Conservation (phyloP, 2,329 filamentous ascomycete species). For the Cladosporium oxysporum region DNA sequence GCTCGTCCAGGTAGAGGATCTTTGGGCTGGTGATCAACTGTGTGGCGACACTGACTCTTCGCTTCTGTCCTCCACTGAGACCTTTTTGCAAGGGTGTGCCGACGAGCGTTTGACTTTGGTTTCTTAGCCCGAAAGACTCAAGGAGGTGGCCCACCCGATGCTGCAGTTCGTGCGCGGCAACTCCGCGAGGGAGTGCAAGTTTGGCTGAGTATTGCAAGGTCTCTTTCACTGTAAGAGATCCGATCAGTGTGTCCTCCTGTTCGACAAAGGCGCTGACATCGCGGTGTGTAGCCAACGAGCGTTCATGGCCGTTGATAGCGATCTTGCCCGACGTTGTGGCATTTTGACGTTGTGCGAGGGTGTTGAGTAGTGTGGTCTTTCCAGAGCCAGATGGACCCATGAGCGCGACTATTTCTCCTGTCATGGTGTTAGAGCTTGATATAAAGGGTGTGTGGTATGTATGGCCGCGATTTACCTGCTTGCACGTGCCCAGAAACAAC, state of each 20-base stretch:
- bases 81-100: constrained; percentile 80
- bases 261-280: constrained; percentile 74
- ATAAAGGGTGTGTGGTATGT: background rate
- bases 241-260: constrained; percentile 80
- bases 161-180: constrained; percentile 56
- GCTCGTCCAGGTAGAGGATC: constrained; percentile 78
- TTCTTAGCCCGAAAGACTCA: constrained; percentile 67
- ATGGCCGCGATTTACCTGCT: constrained; percentile 55
- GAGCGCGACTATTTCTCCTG: constrained; percentile 60
- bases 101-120: constrained; percentile 68
- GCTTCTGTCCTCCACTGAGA: constrained; percentile 79
- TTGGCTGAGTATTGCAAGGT: constrained; percentile 74
- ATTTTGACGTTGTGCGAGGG: constrained; percentile 64
- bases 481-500: constrained; percentile 55
- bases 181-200: constrained; percentile 54
- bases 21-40: constrained; percentile 76
- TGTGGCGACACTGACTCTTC: constrained; percentile 73
- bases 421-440: constrained; percentile 55
- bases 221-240: constrained; percentile 74
- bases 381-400: constrained; percentile 73
- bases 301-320: constrained; percentile 60
- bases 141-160: constrained; percentile 64
- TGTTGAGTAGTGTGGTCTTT: constrained; percentile 80
- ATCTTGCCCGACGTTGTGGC: constrained; percentile 53
- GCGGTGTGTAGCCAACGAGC: constrained; percentile 38